Evolutionary conservation across 2,329 filamentous ascomycete genomes (phyloP).

Genomic region (Chlorencoelia australis): DNA sequence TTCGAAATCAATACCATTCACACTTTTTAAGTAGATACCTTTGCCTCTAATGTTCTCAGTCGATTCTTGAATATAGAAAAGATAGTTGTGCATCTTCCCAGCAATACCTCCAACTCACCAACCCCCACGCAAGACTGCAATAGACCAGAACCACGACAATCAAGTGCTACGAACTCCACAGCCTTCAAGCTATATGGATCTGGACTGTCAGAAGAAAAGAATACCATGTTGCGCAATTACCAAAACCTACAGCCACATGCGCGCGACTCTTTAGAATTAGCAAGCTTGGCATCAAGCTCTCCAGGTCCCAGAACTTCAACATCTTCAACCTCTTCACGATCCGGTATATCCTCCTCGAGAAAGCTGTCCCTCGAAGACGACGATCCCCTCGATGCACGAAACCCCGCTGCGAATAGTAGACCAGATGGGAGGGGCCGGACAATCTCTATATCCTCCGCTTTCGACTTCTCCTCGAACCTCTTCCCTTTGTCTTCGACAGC

Average conservation of each 20-base stretch:
- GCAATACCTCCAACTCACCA: no score
- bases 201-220: no score
- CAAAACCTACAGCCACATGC: slow-evolving; percentile 23
- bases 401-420: slow-evolving; percentile 35
- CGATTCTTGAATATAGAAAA: no score
- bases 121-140: no score
- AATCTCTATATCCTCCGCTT: slow-evolving; percentile 85
- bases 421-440: slow-evolving; percentile 48
- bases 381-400: slow-evolving; percentile 61
- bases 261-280: slow-evolving; percentile 93
- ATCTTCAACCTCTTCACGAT: slow-evolving; percentile 66
- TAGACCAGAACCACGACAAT: no score
- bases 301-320: slow-evolving; percentile 48
- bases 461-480: slow-evolving; percentile 88
- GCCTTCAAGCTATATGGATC: no score
- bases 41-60: not conserved
- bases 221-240: slow-evolving; percentile 24
- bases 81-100: no score
- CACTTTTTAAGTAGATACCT: not conserved
- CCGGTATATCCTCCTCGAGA: slow-evolving; percentile 87
- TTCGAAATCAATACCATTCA: not conserved
- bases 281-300: slow-evolving; percentile 82
- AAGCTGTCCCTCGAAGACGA: slow-evolving; percentile 81
- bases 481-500: slow-evolving; percentile 84
- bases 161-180: no score